A percentile compares a stretch with the other conserved stretches of the same genome.
phyloP scores from a whole-genome alignment of 2,329 filamentous ascomycete genomes.

The Pyrenochaeta sp. region DNA sequence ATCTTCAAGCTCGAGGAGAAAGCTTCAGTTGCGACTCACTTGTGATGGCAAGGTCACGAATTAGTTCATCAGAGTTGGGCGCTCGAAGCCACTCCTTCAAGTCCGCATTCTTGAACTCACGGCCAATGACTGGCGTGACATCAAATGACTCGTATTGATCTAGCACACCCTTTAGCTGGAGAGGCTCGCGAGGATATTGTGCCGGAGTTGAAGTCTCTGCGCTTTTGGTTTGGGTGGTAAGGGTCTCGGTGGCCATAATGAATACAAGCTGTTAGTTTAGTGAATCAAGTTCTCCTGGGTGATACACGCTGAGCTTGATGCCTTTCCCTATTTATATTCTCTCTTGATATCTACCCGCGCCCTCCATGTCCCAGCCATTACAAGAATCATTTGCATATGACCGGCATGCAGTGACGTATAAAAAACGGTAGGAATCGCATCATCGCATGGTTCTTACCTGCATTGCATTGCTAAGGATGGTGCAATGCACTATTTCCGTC shows the following conservation, averaged over 20 bases:
- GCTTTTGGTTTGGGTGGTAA: conserved; percentile 1
- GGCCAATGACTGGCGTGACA: conserved; percentile 68
- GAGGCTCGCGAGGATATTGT: conserved; percentile 17
- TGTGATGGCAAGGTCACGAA: conserved; percentile 68
- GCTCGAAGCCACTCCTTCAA: conserved; percentile 70
- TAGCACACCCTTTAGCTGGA: conserved; percentile 59
- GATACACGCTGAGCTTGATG: neutral
- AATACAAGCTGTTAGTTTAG: neutral
- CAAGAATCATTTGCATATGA: neutral
- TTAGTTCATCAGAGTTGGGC: conserved; percentile 69
- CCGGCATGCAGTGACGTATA: neutral
- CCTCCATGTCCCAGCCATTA: neutral
- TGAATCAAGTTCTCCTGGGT: neutral
- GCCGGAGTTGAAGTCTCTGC: neutral
- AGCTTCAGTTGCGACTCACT: conserved; percentile 20
- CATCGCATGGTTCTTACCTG: conserved; percentile 18
- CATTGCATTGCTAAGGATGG: neutral
- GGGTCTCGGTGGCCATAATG: conserved; percentile 13
- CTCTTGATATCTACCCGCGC: neutral
- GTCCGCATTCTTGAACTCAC: conserved; percentile 66
- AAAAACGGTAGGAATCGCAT: conserved; percentile 12
- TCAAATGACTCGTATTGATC: conserved; percentile 65
- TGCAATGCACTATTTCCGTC: neutral
- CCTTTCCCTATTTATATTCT: neutral
- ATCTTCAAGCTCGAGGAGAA: neutral